These are phyloP conservation scores for Clitopilus hobsonii DNA, from an alignment of 768 basidiomycete genomes.

Conservation along the genomic window DNA sequence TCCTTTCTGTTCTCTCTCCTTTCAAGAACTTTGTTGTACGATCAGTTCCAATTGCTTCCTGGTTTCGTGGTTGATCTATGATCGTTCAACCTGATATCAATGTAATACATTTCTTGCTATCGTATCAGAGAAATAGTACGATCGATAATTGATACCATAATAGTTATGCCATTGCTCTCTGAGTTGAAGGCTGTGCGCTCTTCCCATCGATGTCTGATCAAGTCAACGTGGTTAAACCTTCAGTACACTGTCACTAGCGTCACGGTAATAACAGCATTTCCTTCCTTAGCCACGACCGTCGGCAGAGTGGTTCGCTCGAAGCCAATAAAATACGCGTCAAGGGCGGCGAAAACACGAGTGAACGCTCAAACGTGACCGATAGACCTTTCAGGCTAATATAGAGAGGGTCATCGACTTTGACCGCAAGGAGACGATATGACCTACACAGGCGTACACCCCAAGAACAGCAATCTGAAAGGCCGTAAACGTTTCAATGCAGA, in stretches of 20 bases:
- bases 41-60: background rate
- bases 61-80: too few relatives aligned
- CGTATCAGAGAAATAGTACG: background rate
- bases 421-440: too few relatives aligned
- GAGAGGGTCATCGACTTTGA: too few relatives aligned
- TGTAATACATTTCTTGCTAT: background rate
- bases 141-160: too few relatives aligned
- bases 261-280: background rate
- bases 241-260: background rate
- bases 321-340: background rate
- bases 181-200: background rate
- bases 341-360: background rate
- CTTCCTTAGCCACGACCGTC: background rate
- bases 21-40: background rate
- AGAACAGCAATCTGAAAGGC: conserved; percentile 48
- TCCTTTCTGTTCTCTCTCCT: background rate
- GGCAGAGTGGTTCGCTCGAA: background rate
- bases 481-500: conserved; percentile 55
- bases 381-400: too few relatives aligned
- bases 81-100: too few relatives aligned
- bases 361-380: too few relatives aligned
- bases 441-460: conserved; percentile 8
- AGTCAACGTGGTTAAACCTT: background rate
- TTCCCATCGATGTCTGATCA: background rate
- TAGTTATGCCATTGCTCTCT: too few relatives aligned